These are phyloP conservation scores for Pseudognaphalium luteoalbum DNA, from an alignment of 129 eudicot genomes.

Conservation along the genomic window DNA sequence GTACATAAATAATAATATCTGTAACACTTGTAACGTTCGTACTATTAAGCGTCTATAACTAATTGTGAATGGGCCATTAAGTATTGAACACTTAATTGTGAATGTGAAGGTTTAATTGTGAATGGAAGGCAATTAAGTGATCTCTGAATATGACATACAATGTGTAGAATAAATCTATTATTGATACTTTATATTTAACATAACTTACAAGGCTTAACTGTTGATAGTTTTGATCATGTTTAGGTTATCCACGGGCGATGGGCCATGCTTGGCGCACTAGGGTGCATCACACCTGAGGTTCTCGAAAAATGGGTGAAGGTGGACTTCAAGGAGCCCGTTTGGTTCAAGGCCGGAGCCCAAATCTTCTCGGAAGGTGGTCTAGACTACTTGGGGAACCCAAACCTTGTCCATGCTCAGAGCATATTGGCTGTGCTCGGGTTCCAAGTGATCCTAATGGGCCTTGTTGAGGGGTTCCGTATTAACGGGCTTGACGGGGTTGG, in stretches of 20 bases:
- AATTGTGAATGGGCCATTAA: too few relatives aligned
- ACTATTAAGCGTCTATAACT: too few relatives aligned
- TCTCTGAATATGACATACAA: neutral
- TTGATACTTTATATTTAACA: neutral
- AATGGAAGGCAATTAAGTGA: neutral
- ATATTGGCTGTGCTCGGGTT: slow-evolving; percentile 72
- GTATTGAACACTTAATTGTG: too few relatives aligned
- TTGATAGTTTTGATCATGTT: neutral
- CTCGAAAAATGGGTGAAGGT: slow-evolving; percentile 71
- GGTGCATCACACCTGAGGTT: slow-evolving; percentile 77
- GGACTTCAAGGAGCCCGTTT: slow-evolving; percentile 77
- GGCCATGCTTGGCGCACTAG: slow-evolving; percentile 90
- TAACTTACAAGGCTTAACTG: neutral
- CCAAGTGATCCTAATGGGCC: slow-evolving; percentile 81
- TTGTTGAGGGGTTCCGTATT: slow-evolving; percentile 68
- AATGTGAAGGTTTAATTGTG: too few relatives aligned
- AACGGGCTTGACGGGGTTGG: slow-evolving; percentile 80
- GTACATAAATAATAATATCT: neutral
- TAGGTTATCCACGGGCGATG: slow-evolving; percentile 84
- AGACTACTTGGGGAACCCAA: slow-evolving; percentile 88
- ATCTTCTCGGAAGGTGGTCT: slow-evolving; percentile 83
- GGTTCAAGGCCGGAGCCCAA: slow-evolving; percentile 91
- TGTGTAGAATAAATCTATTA: neutral
- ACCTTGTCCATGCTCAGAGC: slow-evolving; percentile 86
- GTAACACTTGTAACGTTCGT: neutral